phyloP scores from a whole-genome alignment of 129 eudicot species.

The Glebionis coronaria region DNA sequence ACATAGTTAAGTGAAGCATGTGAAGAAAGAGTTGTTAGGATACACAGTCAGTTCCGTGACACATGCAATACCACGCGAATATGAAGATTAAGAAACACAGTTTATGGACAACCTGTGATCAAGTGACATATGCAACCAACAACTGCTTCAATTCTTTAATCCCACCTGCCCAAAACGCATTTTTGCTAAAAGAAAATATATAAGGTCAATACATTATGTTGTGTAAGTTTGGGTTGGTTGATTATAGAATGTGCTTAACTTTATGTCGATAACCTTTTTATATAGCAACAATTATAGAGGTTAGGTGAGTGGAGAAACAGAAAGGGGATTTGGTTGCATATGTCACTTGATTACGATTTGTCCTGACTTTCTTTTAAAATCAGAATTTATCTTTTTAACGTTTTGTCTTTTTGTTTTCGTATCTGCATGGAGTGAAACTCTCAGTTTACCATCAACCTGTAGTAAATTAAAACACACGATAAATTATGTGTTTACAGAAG shows the following conservation, averaged over 20 bases:
- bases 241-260: background rate
- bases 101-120: too few species aligned
- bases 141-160: too few species aligned
- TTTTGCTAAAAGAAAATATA: too few species aligned
- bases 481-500: background rate
- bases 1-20: background rate
- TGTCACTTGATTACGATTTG: slow-evolving; percentile 19
- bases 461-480: background rate
- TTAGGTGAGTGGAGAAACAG: slow-evolving; percentile 16
- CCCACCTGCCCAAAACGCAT: too few species aligned
- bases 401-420: background rate
- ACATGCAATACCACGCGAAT: too few species aligned
- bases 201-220: too few species aligned
- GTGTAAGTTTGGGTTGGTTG: slow-evolving; percentile 11
- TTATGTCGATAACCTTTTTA: background rate
- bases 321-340: slow-evolving; percentile 5
- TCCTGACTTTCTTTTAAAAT: background rate
- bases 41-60: too few species aligned
- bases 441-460: background rate
- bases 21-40: too few species aligned
- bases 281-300: slow-evolving; percentile 1
- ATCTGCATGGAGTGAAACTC: background rate
- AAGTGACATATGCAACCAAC: too few species aligned
- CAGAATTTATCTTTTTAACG: background rate
- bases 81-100: too few species aligned